Base-by-base conservation (phyloP, 441 rosid genomes). In the Mallotus japonicus region DNA sequence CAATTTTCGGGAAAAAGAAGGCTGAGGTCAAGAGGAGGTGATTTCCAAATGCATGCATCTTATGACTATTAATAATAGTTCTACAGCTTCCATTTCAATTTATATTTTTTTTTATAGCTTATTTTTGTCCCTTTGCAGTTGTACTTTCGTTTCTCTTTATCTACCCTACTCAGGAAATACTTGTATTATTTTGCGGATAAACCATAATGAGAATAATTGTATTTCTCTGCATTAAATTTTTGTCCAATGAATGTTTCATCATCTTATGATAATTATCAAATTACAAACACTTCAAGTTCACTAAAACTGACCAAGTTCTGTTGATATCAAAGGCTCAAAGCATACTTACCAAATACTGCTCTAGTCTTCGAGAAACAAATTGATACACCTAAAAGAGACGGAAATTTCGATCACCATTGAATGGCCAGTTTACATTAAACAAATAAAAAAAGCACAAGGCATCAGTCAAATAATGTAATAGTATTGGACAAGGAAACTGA, bases 351-450 rank as follows among this genome's bases (percentile, higher is more conserved):
- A 95, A 85, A 80, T 87, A 89, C 80, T 95, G 99, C 83, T 95
- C 98, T 75, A 92, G 78, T 85, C 99, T 90, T 80, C 99, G 87
- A 72, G 87, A 88, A 69, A 95, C 96, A 87, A 92, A 95, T 63
- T 83, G 90, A 79, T 84, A 81, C 50, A 81, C 97, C 99, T 95
- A 73, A 75, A 74, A 50, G 58, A 44, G 72, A 73, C 37, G 49
- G 22, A 75, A 62, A 40, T 46, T 17, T 22, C 13, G 20, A 49
- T n/a, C 51, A 59, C 68, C 74, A 51, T 75, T 70, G 2, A 49
- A 65, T 62, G 61, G 61, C 46, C 62, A 32, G 61, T 40, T 17
- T 59, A 28, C n/a, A 37, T 49, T 44, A 42, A 50, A 62, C 37
- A 66, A 71, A 53, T 53, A 32, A 65, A 34, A 77, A n/a, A 7